A percentile compares a stretch with the other conserved stretches of the same genome.
These are phyloP conservation scores for Claviceps sp. DNA, from an alignment of 2,329 filamentous ascomycete genomes.

Conservation along the genomic window DNA sequence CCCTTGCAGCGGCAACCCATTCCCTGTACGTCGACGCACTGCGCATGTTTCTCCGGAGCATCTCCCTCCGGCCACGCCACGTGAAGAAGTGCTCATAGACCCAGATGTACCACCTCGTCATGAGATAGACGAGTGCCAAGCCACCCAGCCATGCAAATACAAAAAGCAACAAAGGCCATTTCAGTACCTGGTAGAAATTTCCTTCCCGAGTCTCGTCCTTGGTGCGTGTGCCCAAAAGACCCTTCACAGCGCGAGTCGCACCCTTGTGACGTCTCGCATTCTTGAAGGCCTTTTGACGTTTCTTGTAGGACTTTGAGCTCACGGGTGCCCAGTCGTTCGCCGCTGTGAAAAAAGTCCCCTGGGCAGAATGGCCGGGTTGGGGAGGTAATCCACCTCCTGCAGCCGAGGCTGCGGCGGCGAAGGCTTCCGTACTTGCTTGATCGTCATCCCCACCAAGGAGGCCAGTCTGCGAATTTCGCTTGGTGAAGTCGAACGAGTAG, in stretches of 20 bases:
- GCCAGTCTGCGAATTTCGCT: slow-evolving; percentile 23
- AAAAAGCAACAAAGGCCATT: slow-evolving; percentile 78
- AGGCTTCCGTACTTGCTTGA: slow-evolving; percentile 20
- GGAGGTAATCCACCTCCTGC: slow-evolving; percentile 22
- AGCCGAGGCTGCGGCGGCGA: slow-evolving; percentile 25
- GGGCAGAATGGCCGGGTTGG: slow-evolving; percentile 13
- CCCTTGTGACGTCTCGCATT: slow-evolving; percentile 18
- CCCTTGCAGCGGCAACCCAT: slow-evolving; percentile 69
- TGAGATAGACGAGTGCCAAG: slow-evolving; percentile 57
- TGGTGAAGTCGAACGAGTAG: slow-evolving; percentile 28
- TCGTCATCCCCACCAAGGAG: slow-evolving; percentile 17
- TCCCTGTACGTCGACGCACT: slow-evolving; percentile 62
- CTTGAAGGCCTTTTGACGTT: slow-evolving; percentile 23
- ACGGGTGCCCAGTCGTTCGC: slow-evolving; percentile 94
- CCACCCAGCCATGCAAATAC: slow-evolving; percentile 71
- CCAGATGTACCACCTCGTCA: slow-evolving; percentile 80
- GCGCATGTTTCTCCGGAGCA: slow-evolving; percentile 56
- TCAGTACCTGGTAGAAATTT: slow-evolving; percentile 74
- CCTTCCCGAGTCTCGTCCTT: slow-evolving; percentile 93
- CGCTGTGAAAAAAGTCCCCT: slow-evolving; percentile 61
- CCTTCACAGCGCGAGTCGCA: slow-evolving; percentile 24
- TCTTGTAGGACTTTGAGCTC: slow-evolving; percentile 49
- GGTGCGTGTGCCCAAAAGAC: slow-evolving; percentile 41
- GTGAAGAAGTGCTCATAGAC: slow-evolving; percentile 83
- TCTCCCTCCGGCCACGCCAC: slow-evolving; percentile 71